Evolutionary conservation across 345 rosid species (phyloP), one percentile per base, ranked within the genome.

Genomic region (Citrus inodora): DNA sequence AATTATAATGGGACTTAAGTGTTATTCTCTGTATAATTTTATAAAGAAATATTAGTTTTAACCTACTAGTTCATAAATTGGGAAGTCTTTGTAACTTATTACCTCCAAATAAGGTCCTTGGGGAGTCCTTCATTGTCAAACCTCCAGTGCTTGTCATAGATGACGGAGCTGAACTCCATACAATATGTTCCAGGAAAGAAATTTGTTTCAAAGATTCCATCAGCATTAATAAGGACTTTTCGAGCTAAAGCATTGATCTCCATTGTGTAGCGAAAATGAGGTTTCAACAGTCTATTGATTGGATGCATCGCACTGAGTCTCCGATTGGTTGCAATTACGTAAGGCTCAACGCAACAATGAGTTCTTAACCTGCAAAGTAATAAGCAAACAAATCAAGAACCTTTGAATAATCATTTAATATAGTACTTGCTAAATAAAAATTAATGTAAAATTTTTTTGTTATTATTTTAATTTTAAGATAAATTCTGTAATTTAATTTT

Each of bases 181-280:
- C 87, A 77, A 56, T 88, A 89, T 76, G 86, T 92, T 3, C 88
- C 87, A 0, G 92, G 93, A 32, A 91, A 80, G 75, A 70, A 92
- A 90, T 17, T 83, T 14, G n/a, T 67, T 84, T 94, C 98, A 37
- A 94, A 89, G 71, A 90, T 73, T 1, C 98, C 97, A 11, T 62
- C 90, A 1, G 86, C 92, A 70, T 83, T 90, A 77, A 89, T 38
- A 4, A 92, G 88, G 7, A 68, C 80, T 76, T 80, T 81, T 38
- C 97, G 85, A 67, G 98, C 96, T 25, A 91, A 82, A 9, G 93
- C 89, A 78, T 93, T 93, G 78, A 92, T 89, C 83, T 89, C 93
- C 88, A 93, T 87, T 22, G 98, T 92, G 87, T 92, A 92, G 25
- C 94, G 84, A 78, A 92, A 90, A 81, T 93, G 96, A 9, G 98